phyloP scores from a whole-genome alignment of 2,329 filamentous ascomycete genomes.

The Coniochaeta sp. region DNA sequence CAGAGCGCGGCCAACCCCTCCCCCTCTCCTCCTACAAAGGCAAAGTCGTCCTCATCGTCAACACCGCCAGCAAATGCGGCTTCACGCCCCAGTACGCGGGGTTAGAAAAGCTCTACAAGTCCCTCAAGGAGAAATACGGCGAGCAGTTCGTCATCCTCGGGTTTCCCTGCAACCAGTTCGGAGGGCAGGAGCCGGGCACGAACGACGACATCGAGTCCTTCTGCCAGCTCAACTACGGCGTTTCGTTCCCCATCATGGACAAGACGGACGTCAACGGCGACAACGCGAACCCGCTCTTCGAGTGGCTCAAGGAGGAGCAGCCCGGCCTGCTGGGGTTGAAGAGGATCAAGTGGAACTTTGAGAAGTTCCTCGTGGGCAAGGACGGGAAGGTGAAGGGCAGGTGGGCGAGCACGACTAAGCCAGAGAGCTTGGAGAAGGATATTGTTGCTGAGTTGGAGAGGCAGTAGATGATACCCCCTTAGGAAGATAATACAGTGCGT shows the following conservation, averaged over 20 bases:
- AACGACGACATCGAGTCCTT: conserved; percentile 76
- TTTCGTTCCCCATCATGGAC: conserved; percentile 82
- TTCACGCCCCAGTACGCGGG: conserved; percentile 94
- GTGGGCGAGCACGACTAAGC: conserved; percentile 86
- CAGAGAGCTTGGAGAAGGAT: conserved; percentile 66
- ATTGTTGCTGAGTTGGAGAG: conserved; percentile 70
- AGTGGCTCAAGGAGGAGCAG: conserved; percentile 68
- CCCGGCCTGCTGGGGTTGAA: conserved; percentile 82
- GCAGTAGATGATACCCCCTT: no score
- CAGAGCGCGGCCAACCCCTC: conserved; percentile 68
- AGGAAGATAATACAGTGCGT: no score
- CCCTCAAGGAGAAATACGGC: conserved; percentile 58
- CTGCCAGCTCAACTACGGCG: conserved; percentile 92
- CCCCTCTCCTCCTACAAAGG: conserved; percentile 67
- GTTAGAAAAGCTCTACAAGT: conserved; percentile 85
- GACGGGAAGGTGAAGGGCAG: conserved; percentile 80
- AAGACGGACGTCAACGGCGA: conserved; percentile 95
- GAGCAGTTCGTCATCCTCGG: conserved; percentile 83
- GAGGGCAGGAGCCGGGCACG: conserved; percentile 76
- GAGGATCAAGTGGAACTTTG: conserved; percentile 98
- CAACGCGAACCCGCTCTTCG: conserved; percentile 68
- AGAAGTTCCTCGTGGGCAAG: conserved; percentile 87
- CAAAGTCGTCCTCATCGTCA: conserved; percentile 94
- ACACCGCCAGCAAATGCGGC: conserved; percentile 97
- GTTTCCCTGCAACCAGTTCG: conserved; percentile 99